Conservation (phyloP, 2,329 filamentous ascomycete genomes). For the Curvularia spicifera region DNA sequence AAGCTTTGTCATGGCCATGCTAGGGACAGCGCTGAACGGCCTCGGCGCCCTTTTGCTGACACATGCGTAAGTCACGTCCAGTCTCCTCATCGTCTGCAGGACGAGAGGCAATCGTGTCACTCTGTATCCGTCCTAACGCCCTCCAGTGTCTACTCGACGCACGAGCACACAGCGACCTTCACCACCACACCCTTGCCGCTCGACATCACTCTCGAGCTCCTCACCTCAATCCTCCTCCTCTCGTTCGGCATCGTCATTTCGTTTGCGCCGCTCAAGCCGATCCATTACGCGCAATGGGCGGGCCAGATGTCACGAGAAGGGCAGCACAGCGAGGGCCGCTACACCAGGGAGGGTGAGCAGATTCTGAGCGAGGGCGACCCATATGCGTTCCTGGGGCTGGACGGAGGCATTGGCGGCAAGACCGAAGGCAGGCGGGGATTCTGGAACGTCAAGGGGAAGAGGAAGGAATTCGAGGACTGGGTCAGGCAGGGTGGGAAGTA, state of each 20-base stretch:
- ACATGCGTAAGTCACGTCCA: constrained; percentile 73
- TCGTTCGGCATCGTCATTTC: constrained; percentile 81
- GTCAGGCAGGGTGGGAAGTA: constrained; percentile 45
- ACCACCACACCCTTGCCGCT: constrained; percentile 66
- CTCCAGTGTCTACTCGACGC: constrained; percentile 90
- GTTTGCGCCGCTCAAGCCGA: constrained; percentile 80
- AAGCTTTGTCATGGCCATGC: constrained; percentile 66
- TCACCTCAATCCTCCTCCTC: constrained; percentile 80
- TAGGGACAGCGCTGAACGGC: constrained; percentile 73
- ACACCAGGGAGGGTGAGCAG: constrained; percentile 69
- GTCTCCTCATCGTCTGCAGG: neutral
- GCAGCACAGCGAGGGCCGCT: constrained; percentile 62
- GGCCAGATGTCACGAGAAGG: constrained; percentile 83
- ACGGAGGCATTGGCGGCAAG: constrained; percentile 61
- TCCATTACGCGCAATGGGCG: constrained; percentile 82
- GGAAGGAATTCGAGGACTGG: constrained; percentile 86
- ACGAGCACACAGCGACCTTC: constrained; percentile 84
- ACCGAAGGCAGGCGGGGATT: constrained; percentile 81
- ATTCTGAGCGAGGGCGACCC: constrained; percentile 74
- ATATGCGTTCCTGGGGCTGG: constrained; percentile 66
- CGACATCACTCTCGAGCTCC: constrained; percentile 87
- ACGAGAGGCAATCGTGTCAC: neutral
- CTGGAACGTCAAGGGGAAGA: constrained; percentile 82
- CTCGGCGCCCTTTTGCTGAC: constrained; percentile 79
- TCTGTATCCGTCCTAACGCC: constrained; percentile 20